phyloP scores from a whole-genome alignment of 805 yeast genomes.

The Kuraishia capsulata region DNA sequence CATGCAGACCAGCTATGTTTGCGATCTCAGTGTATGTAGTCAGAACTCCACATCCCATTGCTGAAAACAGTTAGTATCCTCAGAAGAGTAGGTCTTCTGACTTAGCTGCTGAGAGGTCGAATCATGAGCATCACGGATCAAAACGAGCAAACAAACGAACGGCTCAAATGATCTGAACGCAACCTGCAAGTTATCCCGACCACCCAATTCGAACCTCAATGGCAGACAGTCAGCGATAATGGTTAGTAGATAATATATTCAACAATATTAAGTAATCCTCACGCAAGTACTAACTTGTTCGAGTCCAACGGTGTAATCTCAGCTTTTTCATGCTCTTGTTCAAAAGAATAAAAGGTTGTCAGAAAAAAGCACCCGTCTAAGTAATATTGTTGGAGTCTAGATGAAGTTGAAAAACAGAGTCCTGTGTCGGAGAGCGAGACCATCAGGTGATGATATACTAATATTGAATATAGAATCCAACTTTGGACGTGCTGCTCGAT shows the following conservation, averaged over 20 bases:
- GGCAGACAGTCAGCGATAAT: too few species aligned
- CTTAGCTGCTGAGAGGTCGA: background rate
- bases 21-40: constrained; percentile 85
- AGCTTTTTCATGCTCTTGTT: too few species aligned
- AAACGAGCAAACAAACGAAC: background rate
- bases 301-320: constrained; percentile 74
- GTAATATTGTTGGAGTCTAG: constrained; percentile 18
- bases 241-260: constrained; percentile 10
- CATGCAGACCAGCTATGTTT: constrained; percentile 79
- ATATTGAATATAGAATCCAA: background rate
- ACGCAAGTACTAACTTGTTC: constrained; percentile 80
- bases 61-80: constrained; percentile 25
- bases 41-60: constrained; percentile 83
- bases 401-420: background rate
- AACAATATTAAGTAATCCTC: constrained; percentile 46
- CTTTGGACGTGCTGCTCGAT: background rate
- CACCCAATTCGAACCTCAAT: too few species aligned
- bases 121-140: background rate
- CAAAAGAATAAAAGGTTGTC: too few species aligned
- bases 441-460: background rate
- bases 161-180: background rate
- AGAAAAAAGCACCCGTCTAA: constrained; percentile 42
- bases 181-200: background rate
- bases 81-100: background rate
- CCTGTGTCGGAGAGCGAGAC: background rate